Conservation (phyloP, 257 asterid genomes). For the Plantago major region DNA sequence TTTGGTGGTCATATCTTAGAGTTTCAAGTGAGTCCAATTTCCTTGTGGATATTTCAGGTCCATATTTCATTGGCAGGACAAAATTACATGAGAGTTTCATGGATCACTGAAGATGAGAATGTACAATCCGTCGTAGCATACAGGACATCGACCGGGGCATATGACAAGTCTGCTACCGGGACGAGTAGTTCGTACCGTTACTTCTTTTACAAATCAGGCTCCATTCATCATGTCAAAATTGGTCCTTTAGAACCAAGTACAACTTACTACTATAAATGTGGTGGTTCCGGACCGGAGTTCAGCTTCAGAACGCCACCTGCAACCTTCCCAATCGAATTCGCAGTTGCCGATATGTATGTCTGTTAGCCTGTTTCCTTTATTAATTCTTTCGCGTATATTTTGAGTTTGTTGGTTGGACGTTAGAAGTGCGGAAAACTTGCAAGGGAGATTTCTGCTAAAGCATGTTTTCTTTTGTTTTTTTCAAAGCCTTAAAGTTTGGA, state of each 20-base stretch:
- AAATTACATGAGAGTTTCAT: slow-evolving; percentile 54
- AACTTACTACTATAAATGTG: slow-evolving; percentile 51
- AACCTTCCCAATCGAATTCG: slow-evolving; percentile 45
- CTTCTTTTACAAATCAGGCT: slow-evolving; percentile 42
- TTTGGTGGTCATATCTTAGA: no score
- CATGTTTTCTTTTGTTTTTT: no score
- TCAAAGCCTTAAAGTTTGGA: no score
- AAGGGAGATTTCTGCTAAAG: not conserved
- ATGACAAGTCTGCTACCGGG: slow-evolving; percentile 46
- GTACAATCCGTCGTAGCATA: slow-evolving; percentile 46
- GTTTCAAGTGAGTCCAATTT: no score
- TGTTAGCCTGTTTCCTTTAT: not conserved
- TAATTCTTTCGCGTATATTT: not conserved
- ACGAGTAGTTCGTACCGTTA: slow-evolving; percentile 30
- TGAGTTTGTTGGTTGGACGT: no score
- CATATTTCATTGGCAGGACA: slow-evolving; percentile 57
- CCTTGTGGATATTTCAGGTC: slow-evolving; percentile 31
- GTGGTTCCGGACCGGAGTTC: slow-evolving; percentile 37
- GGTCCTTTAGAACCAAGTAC: slow-evolving; percentile 69
- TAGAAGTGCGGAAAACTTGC: not conserved
- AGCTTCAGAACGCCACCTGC: slow-evolving; percentile 62
- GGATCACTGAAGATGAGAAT: slow-evolving; percentile 49
- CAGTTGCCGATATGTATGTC: slow-evolving; percentile 35
- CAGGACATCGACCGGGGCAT: slow-evolving; percentile 43
- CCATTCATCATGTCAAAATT: slow-evolving; percentile 58